Percentiles rank a stretch among this genome's conserved stretches.
Evolutionary conservation across 345 rosid genomes (phyloP).

Genomic region (Balakata baccata): DNA sequence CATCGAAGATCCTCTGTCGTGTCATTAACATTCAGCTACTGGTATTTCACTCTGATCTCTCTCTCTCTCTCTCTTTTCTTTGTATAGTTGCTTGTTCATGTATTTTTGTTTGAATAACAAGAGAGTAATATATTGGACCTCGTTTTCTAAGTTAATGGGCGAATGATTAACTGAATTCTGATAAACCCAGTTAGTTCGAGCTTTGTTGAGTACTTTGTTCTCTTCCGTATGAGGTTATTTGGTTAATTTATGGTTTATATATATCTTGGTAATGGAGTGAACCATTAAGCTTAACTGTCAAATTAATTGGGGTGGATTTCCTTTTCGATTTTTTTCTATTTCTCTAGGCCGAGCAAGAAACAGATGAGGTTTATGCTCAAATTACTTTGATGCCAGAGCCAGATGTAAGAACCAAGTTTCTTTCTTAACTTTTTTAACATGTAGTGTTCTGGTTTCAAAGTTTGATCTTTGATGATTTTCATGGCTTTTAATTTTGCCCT

Average conservation of each 20-base stretch:
- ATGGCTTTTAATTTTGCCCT: background rate
- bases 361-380: slow-evolving; percentile 97
- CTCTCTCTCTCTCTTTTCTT: background rate
- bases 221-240: background rate
- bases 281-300: background rate
- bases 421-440: background rate
- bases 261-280: background rate
- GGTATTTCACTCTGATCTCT: slow-evolving; percentile 42
- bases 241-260: background rate
- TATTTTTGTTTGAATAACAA: background rate
- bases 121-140: background rate
- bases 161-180: too few relatives aligned
- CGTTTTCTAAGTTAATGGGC: too few relatives aligned
- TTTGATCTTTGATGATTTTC: background rate
- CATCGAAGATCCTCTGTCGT: slow-evolving; percentile 78
- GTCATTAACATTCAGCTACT: slow-evolving; percentile 67
- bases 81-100: background rate
- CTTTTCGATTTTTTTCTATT: slow-evolving; percentile 4
- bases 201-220: background rate
- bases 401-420: slow-evolving; percentile 44
- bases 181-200: background rate
- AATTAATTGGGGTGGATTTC: background rate
- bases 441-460: background rate
- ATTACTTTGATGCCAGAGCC: slow-evolving; percentile 69
- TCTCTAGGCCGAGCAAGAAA: slow-evolving; percentile 86